These are phyloP conservation scores for Pseudogymnoascus sp. DNA, from an alignment of 2,329 filamentous ascomycete genomes.

Conservation along the genomic window DNA sequence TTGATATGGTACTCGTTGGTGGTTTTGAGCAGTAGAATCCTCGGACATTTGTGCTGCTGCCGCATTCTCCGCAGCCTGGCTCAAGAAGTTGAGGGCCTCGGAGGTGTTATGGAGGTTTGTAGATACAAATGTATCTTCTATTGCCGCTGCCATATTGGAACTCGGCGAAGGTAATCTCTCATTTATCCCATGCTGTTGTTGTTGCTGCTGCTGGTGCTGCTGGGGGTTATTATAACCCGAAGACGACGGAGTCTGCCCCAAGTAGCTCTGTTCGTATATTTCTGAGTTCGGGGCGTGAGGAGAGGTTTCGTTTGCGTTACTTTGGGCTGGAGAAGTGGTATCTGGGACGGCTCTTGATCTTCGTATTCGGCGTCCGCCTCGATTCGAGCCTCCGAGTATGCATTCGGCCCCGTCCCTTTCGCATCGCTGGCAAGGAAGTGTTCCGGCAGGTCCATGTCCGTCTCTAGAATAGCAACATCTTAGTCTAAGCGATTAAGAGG, in stretches of 20 bases:
- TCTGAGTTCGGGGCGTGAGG: not conserved
- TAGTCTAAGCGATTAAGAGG: constrained; percentile 21
- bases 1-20: not conserved
- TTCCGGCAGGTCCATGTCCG: constrained; percentile 16
- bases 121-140: constrained; percentile 36
- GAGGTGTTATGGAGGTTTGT: constrained; percentile 36
- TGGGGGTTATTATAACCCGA: not conserved
- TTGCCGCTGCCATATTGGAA: constrained; percentile 16
- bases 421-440: constrained; percentile 35
- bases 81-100: constrained; percentile 35
- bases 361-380: constrained; percentile 32
- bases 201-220: not conserved
- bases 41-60: constrained; percentile 13
- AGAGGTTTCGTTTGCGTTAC: not conserved
- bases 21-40: not conserved
- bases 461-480: constrained; percentile 25
- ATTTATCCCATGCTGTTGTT: not conserved
- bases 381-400: constrained; percentile 34
- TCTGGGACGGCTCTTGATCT: constrained; percentile 12
- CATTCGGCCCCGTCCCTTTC: constrained; percentile 33
- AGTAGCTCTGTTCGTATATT: not conserved
- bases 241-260: not conserved
- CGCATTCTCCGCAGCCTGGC: constrained; percentile 33
- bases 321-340: not conserved
- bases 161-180: not conserved